A percentile compares a stretch with the other conserved stretches of the same genome.
Evolutionary conservation across 2,329 filamentous ascomycete genomes (phyloP).

Genomic region (Aureobasidium sp.): DNA sequence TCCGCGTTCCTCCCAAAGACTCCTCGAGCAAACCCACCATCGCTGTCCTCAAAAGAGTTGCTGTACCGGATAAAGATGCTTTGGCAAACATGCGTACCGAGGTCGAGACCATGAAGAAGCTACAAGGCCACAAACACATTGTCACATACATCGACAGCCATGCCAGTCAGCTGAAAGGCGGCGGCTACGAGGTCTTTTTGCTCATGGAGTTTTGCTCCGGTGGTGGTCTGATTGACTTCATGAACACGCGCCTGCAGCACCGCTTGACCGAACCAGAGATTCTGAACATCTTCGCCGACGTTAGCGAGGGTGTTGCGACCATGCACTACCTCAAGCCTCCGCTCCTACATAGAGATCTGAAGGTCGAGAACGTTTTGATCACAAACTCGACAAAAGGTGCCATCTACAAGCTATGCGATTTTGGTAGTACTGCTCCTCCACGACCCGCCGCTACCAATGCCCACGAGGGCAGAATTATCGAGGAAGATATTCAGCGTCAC

Average conservation of each 20-base stretch:
- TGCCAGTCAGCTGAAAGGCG: conserved; percentile 83
- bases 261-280: conserved; percentile 96
- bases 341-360: conserved; percentile 85
- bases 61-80: conserved; percentile 90
- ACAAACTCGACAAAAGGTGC: conserved; percentile 50
- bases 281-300: conserved; percentile 90
- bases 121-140: conserved; percentile 92
- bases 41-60: conserved; percentile 88
- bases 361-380: conserved; percentile 97
- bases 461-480: conserved; percentile 81
- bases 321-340: conserved; percentile 99
- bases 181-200: conserved; percentile 94
- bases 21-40: conserved; percentile 59
- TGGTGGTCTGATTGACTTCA: conserved; percentile 95
- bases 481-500: conserved; percentile 94
- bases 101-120: conserved; percentile 99
- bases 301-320: conserved; percentile 90
- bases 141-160: conserved; percentile 99
- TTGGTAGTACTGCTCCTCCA: conserved; percentile 82
- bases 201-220: conserved; percentile 98
- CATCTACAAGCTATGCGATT: conserved; percentile 95
- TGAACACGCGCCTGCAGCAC: conserved; percentile 97
- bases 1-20: conserved; percentile 70
- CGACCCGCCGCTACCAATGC: conserved; percentile 77
- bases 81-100: conserved; percentile 95